Conservation (phyloP, 2,329 filamentous ascomycete species). For the Stenocarpella maydis region DNA sequence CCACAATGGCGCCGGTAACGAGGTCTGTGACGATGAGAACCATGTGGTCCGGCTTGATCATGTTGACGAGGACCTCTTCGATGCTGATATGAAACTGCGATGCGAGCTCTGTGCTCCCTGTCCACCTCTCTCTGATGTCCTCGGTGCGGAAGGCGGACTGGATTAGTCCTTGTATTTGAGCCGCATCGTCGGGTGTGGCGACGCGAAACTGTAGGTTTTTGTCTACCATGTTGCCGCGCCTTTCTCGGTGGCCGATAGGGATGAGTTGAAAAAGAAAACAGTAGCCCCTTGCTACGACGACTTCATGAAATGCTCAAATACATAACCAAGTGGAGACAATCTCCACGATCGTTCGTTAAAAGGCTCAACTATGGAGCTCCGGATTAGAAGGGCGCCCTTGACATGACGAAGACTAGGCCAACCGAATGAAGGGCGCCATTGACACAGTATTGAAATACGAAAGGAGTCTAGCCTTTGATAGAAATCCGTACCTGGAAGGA, state of each 20-base stretch:
- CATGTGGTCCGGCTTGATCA: conserved; percentile 41
- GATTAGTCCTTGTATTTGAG: conserved; percentile 47
- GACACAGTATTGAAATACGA: neutral
- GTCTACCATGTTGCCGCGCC: conserved; percentile 19
- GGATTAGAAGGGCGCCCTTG: neutral
- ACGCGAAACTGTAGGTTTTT: conserved; percentile 46
- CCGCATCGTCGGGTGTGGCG: conserved; percentile 48
- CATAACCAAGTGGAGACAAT: neutral
- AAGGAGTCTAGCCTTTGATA: too few relatives aligned
- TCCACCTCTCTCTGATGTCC: conserved; percentile 40
- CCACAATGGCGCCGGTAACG: conserved; percentile 39
- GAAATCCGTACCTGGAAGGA: too few relatives aligned
- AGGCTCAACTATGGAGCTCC: neutral
- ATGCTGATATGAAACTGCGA: conserved; percentile 40
- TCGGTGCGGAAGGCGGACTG: conserved; percentile 51
- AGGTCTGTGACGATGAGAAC: conserved; percentile 43
- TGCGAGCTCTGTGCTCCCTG: conserved; percentile 19
- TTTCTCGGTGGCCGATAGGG: too few relatives aligned
- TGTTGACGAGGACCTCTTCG: conserved; percentile 39
- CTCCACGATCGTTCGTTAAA: accelerated
- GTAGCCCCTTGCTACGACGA: neutral
- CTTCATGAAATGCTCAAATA: neutral
- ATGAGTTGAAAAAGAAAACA: too few relatives aligned
- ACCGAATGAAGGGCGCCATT: neutral
- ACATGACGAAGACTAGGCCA: neutral